A percentile compares a stretch with the other conserved stretches of the same genome.
Conservation (phyloP, 805 yeast species). For the Tetrapisispora arboricola region DNA sequence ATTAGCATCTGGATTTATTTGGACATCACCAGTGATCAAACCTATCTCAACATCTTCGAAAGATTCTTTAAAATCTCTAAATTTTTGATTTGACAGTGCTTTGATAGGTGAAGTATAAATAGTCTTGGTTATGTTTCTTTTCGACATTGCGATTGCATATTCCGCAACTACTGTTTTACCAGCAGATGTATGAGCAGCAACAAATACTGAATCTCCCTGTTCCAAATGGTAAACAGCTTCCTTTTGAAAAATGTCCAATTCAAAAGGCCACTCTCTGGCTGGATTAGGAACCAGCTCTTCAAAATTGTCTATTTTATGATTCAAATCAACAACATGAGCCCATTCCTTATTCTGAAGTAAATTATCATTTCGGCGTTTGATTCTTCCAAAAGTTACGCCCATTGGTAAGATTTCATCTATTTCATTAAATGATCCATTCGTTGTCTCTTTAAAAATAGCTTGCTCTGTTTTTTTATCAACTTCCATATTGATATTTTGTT, state of each 20-base stretch:
- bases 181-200: constrained; percentile 98
- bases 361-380: constrained; percentile 14
- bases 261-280: constrained; percentile 92
- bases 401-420: constrained; percentile 42
- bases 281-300: constrained; percentile 82
- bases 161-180: constrained; percentile 98
- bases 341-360: constrained; percentile 46
- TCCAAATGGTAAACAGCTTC: constrained; percentile 95
- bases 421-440: constrained; percentile 14
- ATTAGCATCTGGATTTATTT: constrained; percentile 91
- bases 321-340: constrained; percentile 92
- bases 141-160: constrained; percentile 95
- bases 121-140: constrained; percentile 90
- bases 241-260: constrained; percentile 88
- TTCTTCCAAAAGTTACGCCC: constrained; percentile 39
- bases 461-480: constrained; percentile 3
- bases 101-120: constrained; percentile 94
- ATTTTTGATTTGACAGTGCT: constrained; percentile 82
- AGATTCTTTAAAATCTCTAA: constrained; percentile 72
- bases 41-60: constrained; percentile 85
- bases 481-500: constrained; percentile 12
- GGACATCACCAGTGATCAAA: constrained; percentile 94
- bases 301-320: constrained; percentile 76
- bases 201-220: constrained; percentile 96
- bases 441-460: constrained; percentile 8